Evolutionary conservation across 2,329 filamentous ascomycete genomes (phyloP).

Genomic region (Elsinoe ampelina): DNA sequence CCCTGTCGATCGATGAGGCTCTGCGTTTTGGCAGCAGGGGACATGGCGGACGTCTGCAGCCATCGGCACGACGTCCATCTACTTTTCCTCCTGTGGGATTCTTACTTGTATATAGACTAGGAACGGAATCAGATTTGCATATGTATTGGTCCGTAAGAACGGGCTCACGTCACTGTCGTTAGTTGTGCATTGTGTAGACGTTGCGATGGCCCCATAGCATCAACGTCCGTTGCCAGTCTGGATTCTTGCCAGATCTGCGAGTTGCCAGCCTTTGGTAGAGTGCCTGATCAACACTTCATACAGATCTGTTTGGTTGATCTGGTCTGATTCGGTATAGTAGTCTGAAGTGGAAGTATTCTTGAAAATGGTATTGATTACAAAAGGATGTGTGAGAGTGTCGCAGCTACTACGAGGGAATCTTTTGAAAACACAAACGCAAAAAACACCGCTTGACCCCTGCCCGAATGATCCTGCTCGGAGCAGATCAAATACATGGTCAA

Average conservation of each 20-base stretch:
- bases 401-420: conserved; percentile 14
- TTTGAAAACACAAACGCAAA: conserved; percentile 12
- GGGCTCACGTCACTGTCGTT: background rate
- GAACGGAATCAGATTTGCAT: background rate
- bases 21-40: background rate
- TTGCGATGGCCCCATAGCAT: background rate
- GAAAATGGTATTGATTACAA: conserved; percentile 13
- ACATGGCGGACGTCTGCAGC: background rate
- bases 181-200: background rate
- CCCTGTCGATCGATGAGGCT: conserved; percentile 6
- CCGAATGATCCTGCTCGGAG: conserved; percentile 9
- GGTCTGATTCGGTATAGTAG: background rate
- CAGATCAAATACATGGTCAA: conserved; percentile 11
- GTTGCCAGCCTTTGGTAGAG: no score
- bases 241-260: background rate
- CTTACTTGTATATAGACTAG: background rate
- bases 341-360: background rate
- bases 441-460: conserved; percentile 12
- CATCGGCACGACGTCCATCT: background rate
- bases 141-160: background rate
- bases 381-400: conserved; percentile 12
- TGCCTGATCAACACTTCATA: no score
- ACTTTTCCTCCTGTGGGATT: background rate
- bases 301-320: background rate
- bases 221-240: background rate